These are phyloP conservation scores for Coniochaeta ligniaria DNA, from an alignment of 2,329 filamentous ascomycete genomes.

Conservation along the genomic window DNA sequence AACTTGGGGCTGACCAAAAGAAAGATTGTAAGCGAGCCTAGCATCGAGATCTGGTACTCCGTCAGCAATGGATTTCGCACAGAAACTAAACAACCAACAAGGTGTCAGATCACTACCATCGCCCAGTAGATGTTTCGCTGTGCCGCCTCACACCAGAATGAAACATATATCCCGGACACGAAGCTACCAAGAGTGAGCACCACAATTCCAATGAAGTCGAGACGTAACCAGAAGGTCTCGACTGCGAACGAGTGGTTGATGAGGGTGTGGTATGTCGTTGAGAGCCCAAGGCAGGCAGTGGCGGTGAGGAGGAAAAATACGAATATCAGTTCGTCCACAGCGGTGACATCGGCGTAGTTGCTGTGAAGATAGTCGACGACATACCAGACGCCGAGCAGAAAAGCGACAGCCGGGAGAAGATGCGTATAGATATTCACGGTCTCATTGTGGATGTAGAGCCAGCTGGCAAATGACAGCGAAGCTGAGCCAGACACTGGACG, in stretches of 20 bases:
- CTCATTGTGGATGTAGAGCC: background rate
- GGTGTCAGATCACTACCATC: background rate
- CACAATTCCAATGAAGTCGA: background rate
- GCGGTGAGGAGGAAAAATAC: background rate
- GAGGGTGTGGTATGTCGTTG: background rate
- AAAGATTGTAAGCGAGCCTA: background rate
- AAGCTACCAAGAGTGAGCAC: background rate
- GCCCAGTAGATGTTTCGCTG: background rate
- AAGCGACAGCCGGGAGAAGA: background rate
- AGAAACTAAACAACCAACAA: background rate
- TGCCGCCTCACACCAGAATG: background rate
- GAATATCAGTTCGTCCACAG: background rate
- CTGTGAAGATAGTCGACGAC: background rate
- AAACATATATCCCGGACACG: background rate
- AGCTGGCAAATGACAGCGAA: background rate
- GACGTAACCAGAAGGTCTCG: background rate
- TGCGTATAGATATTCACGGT: background rate
- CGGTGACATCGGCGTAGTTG: background rate
- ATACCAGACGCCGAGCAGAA: background rate
- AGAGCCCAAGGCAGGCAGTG: background rate
- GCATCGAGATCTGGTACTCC: background rate
- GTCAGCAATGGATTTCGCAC: background rate
- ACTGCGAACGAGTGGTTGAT: background rate
- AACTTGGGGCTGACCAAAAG: background rate
- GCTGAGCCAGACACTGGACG: background rate